phyloP scores from a whole-genome alignment of 768 basidiomycete species.

The Rhodotorula taiwanensis region DNA sequence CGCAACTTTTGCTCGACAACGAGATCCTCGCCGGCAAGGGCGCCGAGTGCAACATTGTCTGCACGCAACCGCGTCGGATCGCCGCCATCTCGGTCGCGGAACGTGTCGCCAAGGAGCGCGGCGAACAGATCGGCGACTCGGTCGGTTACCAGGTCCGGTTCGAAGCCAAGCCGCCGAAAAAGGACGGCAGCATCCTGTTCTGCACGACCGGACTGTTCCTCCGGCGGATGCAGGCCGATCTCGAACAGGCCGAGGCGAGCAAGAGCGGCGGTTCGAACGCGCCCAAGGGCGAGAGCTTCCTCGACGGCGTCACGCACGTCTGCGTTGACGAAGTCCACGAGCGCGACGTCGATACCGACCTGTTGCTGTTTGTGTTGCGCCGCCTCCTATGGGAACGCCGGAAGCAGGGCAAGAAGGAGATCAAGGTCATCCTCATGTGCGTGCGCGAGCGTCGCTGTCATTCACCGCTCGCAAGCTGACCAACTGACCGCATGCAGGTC shows the following conservation, averaged over 20 bases:
- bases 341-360: slow-evolving; percentile 85
- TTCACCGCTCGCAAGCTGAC: not conserved
- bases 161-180: slow-evolving; percentile 68
- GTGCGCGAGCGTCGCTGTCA: slow-evolving; percentile 49
- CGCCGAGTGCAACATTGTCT: slow-evolving; percentile 77
- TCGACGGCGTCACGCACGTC: slow-evolving; percentile 81
- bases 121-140: slow-evolving; percentile 60
- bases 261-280: not conserved
- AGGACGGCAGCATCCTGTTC: slow-evolving; percentile 79
- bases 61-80: slow-evolving; percentile 84
- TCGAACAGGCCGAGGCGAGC: slow-evolving; percentile 44
- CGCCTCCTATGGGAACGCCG: slow-evolving; percentile 68
- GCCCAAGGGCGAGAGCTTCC: slow-evolving; percentile 35
- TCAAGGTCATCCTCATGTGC: slow-evolving; percentile 93
- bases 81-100: slow-evolving; percentile 87
- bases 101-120: slow-evolving; percentile 82
- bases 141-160: slow-evolving; percentile 92
- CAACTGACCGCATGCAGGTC: slow-evolving; percentile 23
- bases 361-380: slow-evolving; percentile 81
- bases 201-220: slow-evolving; percentile 89
- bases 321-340: slow-evolving; percentile 95
- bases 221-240: slow-evolving; percentile 68
- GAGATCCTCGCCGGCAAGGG: slow-evolving; percentile 72
- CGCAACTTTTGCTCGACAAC: slow-evolving; percentile 81
- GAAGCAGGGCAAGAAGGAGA: slow-evolving; percentile 55